Base-by-base conservation (phyloP, 306 rosid genomes). In the Casuarina equisetifolia region DNA sequence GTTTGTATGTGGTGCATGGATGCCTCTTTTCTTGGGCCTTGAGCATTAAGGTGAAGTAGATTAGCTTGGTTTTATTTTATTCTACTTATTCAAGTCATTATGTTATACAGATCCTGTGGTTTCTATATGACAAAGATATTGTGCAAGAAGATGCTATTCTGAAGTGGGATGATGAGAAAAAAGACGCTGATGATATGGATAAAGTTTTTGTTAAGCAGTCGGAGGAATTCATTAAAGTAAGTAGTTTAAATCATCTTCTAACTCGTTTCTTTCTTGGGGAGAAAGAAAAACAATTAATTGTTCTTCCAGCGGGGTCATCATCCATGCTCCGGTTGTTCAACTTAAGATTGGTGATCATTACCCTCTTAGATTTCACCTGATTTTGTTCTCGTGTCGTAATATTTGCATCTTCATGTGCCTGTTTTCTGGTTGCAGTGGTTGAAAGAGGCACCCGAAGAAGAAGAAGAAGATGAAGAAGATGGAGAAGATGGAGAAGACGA, bases 161-260 rank as follows among this genome's bases (percentile, higher is more conserved):
- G 69, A 87, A 87, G 82, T 96, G 98, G 99, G 96, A 88, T 25
- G 97, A 90, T 51, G 99, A 96, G 87, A 93, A 90, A 79, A 84
- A 81, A 78, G 87, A 88, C 0, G 98, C 99, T 0, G 99, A 92
- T 16, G 99, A 93, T 70, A 64, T 86, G 0, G 99, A 96, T 80
- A 96, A 83, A 84, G 79, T 90, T 76, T 96, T 90, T 74, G 91
- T 96, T 6, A 87, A 82, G 82, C 92, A 91, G 82, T 90, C 99
- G 2, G 88, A 89, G 81, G 74, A 57, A 38, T 86, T 96, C 35
- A 91, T 92, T 78, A 88, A 88, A 82, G 99, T 92, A 84, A 83
- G 90, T 73, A 46, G 67, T 69, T 46, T 50, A 39, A 9, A 69
- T 72, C 32, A 19, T 39, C 10, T 4, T 6, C 17, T 3, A 2